phyloP scores from a whole-genome alignment of 352 stramenopile genomes.

The Phytopythium boreale region DNA sequence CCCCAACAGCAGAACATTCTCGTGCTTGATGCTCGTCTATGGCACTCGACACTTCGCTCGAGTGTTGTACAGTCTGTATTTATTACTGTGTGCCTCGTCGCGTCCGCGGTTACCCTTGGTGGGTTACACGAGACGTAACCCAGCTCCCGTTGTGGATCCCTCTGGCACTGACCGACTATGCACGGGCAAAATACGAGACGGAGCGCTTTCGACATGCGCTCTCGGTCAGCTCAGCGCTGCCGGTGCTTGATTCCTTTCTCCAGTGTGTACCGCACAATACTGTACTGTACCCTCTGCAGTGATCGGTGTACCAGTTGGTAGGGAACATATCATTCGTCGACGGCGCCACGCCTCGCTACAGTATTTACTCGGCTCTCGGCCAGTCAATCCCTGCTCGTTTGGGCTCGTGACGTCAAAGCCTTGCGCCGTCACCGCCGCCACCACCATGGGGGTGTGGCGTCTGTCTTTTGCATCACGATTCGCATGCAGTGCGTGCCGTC shows the following conservation, averaged over 20 bases:
- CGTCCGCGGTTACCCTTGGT: not conserved
- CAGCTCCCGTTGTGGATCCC: not conserved
- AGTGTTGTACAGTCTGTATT: too few species aligned
- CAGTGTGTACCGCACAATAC: too few species aligned
- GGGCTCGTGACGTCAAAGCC: not conserved
- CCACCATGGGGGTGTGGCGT: not conserved
- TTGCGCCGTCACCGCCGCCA: not conserved
- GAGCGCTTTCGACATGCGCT: not conserved
- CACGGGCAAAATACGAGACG: not conserved
- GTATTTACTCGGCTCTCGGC: not conserved
- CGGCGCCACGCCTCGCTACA: not conserved
- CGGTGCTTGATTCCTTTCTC: not conserved
- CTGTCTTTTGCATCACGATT: not conserved
- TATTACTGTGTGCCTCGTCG: too few species aligned
- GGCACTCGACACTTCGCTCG: too few species aligned
- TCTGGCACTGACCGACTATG: conserved; percentile 1
- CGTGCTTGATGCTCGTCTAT: too few species aligned
- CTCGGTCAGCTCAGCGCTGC: not conserved
- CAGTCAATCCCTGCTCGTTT: not conserved
- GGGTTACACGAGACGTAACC: not conserved
- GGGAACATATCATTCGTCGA: not conserved
- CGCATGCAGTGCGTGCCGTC: not conserved
- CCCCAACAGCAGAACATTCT: too few species aligned
- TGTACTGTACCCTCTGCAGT: too few species aligned
- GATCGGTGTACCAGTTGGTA: too few species aligned